Evolutionary conservation across 106 monocot genomes (phyloP), one percentile per base, ranked within the genome.

Genomic region (Dioscorea zingiberensis): DNA sequence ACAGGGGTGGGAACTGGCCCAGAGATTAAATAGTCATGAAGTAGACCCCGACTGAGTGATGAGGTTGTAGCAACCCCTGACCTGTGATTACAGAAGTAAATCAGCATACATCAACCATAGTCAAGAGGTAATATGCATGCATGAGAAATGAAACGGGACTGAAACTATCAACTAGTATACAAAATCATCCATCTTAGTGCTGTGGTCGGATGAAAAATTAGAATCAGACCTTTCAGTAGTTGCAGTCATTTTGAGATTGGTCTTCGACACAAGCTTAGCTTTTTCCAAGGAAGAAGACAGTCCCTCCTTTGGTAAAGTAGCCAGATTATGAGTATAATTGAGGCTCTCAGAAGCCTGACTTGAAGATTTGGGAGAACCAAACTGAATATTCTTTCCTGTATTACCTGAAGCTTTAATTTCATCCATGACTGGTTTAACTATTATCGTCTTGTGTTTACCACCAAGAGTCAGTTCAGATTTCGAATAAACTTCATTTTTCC

Each of bases 191-290:
- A 73, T 86, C 57, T 84, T 73, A 14, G 64, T 26, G 59, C 67
- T 76, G 2, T 48, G 25, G 71, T 87, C 90, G n/a, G 68, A 77
- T 29, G 86, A 86, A 72, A 74, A 81, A 66, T 86, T 94, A 46
- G 59, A 59, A 30, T 77, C 67, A 55, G 74, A 68, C 72, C 77
- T 90, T 60, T 90, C 85, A 14, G 65, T 29, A 11, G 26, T 62
- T 14, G 44, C 59, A 66, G 23, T 55, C 25, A 55, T 60, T 28
- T 17, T 58, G 22, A 71, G 21, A 56, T 65, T 76, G 55, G 71
- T 54, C 66, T 90, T 94, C 22, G 56, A 22, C n/a, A 47, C 74
- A 14, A 48, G 45, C 69, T 94, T 90, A 53, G 27, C 16, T 26
- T 78, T 82, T 54, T 69, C 81, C 66, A 73, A 66, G 44, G 77